phyloP scores from a whole-genome alignment of 2,329 filamentous ascomycete species.

The Colletotrichum incanum region DNA sequence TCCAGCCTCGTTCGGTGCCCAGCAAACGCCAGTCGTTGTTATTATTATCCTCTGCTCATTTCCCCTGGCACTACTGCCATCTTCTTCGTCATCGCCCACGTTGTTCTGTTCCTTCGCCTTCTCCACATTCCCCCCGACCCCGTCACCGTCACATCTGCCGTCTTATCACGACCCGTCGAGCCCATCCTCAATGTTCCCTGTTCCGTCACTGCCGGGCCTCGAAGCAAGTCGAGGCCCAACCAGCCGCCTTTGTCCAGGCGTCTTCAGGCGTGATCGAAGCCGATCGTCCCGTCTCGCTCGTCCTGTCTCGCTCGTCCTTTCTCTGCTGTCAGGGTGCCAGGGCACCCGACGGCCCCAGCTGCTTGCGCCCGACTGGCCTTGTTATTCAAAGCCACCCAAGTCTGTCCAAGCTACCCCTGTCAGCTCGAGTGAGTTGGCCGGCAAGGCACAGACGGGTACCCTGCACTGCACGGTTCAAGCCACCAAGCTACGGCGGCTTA shows the following conservation, averaged over 20 bases:
- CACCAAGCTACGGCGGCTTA: constrained; percentile 26
- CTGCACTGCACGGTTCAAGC: constrained; percentile 36
- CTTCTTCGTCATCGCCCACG: constrained; percentile 35
- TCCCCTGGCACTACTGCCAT: constrained; percentile 8
- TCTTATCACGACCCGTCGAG: constrained; percentile 30
- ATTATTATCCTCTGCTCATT: constrained; percentile 22
- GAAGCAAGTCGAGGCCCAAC: constrained; percentile 13
- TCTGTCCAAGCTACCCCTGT: constrained; percentile 35
- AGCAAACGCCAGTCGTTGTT: constrained; percentile 22
- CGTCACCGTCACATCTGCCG: constrained; percentile 25
- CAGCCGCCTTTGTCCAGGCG: background rate
- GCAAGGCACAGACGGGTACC: constrained; percentile 30
- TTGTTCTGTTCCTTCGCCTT: constrained; percentile 27
- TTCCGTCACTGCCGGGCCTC: constrained; percentile 37
- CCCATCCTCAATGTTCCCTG: constrained; percentile 11
- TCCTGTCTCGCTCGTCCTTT: constrained; percentile 25
- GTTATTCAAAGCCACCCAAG: constrained; percentile 10
- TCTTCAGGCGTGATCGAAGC: constrained; percentile 26
- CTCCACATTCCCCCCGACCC: constrained; percentile 25
- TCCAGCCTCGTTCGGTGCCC: background rate
- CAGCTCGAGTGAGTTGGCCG: constrained; percentile 20
- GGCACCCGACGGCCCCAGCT: constrained; percentile 10
- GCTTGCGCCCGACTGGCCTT: constrained; percentile 11
- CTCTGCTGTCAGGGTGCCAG: constrained; percentile 18
- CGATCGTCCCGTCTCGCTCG: constrained; percentile 36